Conservation (phyloP, 139 green algal species). For the Deuterostichococcus epilithicus region DNA sequence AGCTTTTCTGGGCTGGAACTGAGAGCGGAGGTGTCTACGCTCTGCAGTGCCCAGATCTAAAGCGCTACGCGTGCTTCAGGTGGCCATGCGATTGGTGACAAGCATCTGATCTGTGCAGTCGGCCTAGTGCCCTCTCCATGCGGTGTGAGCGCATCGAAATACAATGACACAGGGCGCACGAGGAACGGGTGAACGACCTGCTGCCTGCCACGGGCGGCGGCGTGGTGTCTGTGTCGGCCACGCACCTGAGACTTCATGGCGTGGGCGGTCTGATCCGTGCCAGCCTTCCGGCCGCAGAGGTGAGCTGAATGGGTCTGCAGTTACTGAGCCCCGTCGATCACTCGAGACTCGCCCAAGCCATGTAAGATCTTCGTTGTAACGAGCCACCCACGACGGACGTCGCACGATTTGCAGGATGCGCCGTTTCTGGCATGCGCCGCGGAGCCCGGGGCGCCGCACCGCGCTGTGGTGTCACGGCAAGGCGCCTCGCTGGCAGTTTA, state of each 20-base stretch:
- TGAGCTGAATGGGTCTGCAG: neutral
- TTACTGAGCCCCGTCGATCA: neutral
- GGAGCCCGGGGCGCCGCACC: slow-evolving; percentile 11
- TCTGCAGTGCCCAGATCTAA: slow-evolving; percentile 30
- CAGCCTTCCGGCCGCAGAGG: slow-evolving; percentile 20
- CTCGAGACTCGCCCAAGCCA: neutral
- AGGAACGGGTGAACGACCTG: slow-evolving; percentile 30
- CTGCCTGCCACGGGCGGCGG: slow-evolving; percentile 29
- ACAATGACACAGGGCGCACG: slow-evolving; percentile 31
- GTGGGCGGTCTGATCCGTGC: slow-evolving; percentile 29
- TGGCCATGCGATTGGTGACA: no score
- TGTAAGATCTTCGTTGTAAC: neutral
- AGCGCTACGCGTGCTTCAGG: slow-evolving; percentile 33
- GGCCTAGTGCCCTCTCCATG: no score
- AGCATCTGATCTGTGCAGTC: no score
- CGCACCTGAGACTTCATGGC: slow-evolving; percentile 27
- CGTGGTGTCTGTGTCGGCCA: slow-evolving; percentile 28
- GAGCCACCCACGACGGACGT: neutral
- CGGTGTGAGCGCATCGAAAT: no score
- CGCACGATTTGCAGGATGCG: slow-evolving; percentile 6
- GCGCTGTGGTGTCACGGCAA: slow-evolving; percentile 20
- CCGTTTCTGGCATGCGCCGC: slow-evolving; percentile 25
- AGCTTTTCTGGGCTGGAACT: slow-evolving; percentile 29
- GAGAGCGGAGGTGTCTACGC: slow-evolving; percentile 15
- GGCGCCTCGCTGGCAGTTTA: slow-evolving; percentile 22